Evolutionary conservation across 257 asterid species (phyloP).

Genomic region (Ophiorrhiza pumila): DNA sequence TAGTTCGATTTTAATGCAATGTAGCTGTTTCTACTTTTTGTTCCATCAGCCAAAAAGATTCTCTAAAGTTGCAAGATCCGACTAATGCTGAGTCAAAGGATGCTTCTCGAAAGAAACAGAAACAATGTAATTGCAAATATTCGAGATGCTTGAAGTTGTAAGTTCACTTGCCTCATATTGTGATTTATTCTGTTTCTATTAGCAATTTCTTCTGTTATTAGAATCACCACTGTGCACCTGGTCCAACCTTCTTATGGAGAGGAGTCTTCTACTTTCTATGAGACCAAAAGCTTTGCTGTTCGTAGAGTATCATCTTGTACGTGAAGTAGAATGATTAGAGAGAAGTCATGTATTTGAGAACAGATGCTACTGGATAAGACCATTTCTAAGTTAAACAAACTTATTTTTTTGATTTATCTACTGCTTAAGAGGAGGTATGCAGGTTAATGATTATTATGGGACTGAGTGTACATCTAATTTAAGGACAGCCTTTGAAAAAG

Average conservation of each 20-base stretch:
- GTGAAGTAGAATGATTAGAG: background rate
- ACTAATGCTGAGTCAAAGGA: constrained; percentile 28
- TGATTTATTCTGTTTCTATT: constrained; percentile 1
- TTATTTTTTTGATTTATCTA: background rate
- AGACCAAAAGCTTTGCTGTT: background rate
- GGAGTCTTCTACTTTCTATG: background rate
- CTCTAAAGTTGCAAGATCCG: constrained; percentile 39
- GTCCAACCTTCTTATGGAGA: background rate
- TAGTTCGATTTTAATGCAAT: no score
- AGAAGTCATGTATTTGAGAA: background rate
- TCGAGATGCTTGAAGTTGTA: constrained; percentile 77
- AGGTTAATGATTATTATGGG: background rate
- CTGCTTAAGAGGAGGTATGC: background rate
- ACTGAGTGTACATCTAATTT: background rate
- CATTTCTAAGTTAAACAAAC: background rate
- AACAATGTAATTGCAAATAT: constrained; percentile 68
- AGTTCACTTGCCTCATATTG: constrained; percentile 24
- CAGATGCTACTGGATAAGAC: background rate
- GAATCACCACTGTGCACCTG: background rate
- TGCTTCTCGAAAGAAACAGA: constrained; percentile 63
- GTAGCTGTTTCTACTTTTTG: background rate
- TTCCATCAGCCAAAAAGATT: constrained; percentile 38
- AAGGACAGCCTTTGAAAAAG: constrained; percentile 5
- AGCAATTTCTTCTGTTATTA: background rate
- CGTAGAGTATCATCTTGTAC: background rate